These are phyloP conservation scores for Clavispora fructus DNA, from an alignment of 805 yeast genomes.

Conservation along the genomic window DNA sequence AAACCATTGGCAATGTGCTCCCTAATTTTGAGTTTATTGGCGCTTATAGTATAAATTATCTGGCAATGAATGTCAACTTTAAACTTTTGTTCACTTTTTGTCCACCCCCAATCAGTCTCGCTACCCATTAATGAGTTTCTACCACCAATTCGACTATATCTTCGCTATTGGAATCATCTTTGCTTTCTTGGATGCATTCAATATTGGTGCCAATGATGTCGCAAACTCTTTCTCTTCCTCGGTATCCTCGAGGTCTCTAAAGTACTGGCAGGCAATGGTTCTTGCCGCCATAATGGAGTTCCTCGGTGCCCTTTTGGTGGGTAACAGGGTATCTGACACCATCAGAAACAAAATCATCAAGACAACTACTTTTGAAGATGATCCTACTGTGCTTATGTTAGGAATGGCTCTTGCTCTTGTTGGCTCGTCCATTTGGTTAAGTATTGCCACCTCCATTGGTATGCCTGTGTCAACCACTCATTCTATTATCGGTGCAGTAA, in stretches of 20 bases:
- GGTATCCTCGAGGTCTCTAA: constrained; percentile 62
- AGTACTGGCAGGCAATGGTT: constrained; percentile 72
- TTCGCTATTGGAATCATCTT: constrained; percentile 65
- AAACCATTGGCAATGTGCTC: no score
- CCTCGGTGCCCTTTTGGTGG: constrained; percentile 69
- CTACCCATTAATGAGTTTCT: constrained; percentile 22
- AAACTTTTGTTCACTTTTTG: not conserved
- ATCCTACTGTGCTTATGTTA: constrained; percentile 69
- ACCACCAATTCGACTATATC: constrained; percentile 61
- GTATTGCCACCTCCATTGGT: constrained; percentile 60
- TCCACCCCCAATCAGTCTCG: not conserved
- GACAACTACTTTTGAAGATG: constrained; percentile 40
- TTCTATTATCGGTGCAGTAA: constrained; percentile 69
- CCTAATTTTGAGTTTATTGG: not conserved
- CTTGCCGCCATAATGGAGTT: constrained; percentile 69
- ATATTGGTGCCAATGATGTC: constrained; percentile 79
- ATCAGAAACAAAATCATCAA: constrained; percentile 62
- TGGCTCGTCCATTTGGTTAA: constrained; percentile 68
- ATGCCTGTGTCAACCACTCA: constrained; percentile 83
- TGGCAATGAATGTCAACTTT: no score
- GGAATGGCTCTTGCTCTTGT: constrained; percentile 72
- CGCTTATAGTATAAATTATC: not conserved
- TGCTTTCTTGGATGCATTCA: constrained; percentile 75
- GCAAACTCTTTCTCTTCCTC: constrained; percentile 78
- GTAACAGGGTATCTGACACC: constrained; percentile 70